A percentile compares a stretch with the other conserved stretches of the same genome.
phyloP scores from a whole-genome alignment of 1,139 yeast species.

The Sugiyamaella grinbergsii region DNA sequence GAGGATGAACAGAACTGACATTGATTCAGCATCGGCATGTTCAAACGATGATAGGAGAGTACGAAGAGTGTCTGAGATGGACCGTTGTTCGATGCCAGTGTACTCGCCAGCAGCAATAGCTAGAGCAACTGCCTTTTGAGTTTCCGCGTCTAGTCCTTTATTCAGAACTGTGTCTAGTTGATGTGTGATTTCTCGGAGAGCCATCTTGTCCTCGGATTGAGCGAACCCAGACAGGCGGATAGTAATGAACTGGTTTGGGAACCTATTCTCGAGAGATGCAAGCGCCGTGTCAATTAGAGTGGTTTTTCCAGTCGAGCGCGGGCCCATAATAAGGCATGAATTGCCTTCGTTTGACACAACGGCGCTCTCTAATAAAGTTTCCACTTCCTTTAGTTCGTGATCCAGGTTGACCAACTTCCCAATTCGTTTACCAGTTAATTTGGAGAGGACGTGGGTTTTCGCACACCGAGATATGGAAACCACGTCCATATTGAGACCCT shows the following conservation, averaged over 20 bases:
- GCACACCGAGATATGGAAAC: background rate
- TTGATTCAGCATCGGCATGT: slow-evolving; percentile 27
- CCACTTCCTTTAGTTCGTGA: slow-evolving; percentile 48
- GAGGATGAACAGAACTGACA: slow-evolving; percentile 63
- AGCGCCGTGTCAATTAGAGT: slow-evolving; percentile 62
- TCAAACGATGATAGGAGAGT: slow-evolving; percentile 50
- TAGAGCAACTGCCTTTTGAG: slow-evolving; percentile 15
- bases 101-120: slow-evolving; percentile 21
- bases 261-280: slow-evolving; percentile 46
- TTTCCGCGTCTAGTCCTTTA: slow-evolving; percentile 4
- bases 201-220: slow-evolving; percentile 74
- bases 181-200: slow-evolving; percentile 81
- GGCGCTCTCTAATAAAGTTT: slow-evolving; percentile 62
- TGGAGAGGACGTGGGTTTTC: slow-evolving; percentile 31
- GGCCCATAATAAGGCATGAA: slow-evolving; percentile 78
- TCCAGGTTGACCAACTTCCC: slow-evolving; percentile 39
- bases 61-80: slow-evolving; percentile 57
- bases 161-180: slow-evolving; percentile 58
- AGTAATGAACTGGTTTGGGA: slow-evolving; percentile 54
- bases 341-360: slow-evolving; percentile 74
- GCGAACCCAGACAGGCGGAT: slow-evolving; percentile 69
- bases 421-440: slow-evolving; percentile 31
- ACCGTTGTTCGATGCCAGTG: slow-evolving; percentile 47
- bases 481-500: background rate
- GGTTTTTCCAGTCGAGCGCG: slow-evolving; percentile 77